Conservation (phyloP, 1,284 basidiomycete genomes). For the Takashimella koratensis region DNA sequence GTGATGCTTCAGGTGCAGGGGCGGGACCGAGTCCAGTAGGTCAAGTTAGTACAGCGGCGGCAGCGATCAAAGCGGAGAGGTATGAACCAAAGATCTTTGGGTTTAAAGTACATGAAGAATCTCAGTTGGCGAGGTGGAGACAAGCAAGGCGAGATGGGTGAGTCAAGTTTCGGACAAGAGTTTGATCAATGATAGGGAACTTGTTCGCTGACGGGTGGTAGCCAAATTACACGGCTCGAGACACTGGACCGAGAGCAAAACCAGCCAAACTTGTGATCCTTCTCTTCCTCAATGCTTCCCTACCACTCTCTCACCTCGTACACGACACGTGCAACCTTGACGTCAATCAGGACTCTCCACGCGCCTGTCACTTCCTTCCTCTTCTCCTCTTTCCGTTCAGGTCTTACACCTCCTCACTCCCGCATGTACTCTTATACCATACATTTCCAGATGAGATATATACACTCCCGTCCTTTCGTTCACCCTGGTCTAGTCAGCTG, state of each 20-base stretch:
- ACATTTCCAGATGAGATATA: no score
- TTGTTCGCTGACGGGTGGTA: constrained; percentile 22
- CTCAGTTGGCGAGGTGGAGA: constrained; percentile 90
- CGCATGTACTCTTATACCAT: no score
- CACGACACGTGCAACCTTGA: no score
- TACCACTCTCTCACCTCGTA: no score
- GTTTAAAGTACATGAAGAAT: constrained; percentile 87
- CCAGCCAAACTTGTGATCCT: constrained; percentile 6
- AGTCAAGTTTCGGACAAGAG: no score
- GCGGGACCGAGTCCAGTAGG: constrained; percentile 29
- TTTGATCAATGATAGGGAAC: neutral
- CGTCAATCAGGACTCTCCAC: no score
- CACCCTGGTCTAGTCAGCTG: no score
- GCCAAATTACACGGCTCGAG: constrained; percentile 50
- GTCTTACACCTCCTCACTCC: no score
- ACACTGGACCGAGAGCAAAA: constrained; percentile 44
- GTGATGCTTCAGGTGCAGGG: constrained; percentile 43
- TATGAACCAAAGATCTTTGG: constrained; percentile 90
- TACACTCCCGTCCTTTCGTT: no score
- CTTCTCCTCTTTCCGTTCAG: no score
- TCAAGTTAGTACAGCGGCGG: constrained; percentile 62
- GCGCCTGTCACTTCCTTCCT: no score
- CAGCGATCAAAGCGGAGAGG: constrained; percentile 79
- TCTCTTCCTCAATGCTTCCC: no score
- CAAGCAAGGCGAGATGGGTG: constrained; percentile 79